Conservation (phyloP, 108 stramenopile species). For the Seminavis robusta region DNA sequence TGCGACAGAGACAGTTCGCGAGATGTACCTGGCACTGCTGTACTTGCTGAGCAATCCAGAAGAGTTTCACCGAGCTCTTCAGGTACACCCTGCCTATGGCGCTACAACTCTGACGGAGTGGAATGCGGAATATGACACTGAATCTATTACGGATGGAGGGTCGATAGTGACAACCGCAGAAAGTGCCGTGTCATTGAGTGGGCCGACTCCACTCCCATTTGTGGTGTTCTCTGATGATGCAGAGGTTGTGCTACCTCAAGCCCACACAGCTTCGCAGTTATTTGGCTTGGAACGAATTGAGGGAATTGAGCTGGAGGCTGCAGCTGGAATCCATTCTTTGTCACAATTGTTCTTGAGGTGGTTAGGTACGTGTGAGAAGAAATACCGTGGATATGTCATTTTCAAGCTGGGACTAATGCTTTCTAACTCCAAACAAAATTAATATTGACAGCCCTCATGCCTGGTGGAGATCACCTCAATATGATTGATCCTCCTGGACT, state of each 20-base stretch:
- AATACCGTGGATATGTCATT: background rate
- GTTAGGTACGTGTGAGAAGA: conserved; percentile 38
- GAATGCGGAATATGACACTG: conserved; percentile 68
- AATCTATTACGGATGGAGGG: conserved; percentile 11
- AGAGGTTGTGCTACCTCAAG: conserved; percentile 84
- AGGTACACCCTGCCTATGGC: conserved; percentile 36
- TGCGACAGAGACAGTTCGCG: conserved; percentile 68
- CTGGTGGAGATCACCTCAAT: conserved; percentile 86
- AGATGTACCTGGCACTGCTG: conserved; percentile 67
- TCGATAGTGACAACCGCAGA: conserved; percentile 1
- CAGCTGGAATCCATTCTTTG: conserved; percentile 70
- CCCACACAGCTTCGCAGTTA: conserved; percentile 81
- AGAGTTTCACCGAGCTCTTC: conserved; percentile 70
- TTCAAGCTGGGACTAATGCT: background rate
- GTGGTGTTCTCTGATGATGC: conserved; percentile 82
- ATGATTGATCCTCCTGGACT: conserved; percentile 84
- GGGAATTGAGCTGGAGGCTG: conserved; percentile 87
- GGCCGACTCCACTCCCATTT: conserved; percentile 61
- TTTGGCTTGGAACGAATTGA: conserved; percentile 80
- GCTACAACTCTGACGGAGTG: conserved; percentile 55
- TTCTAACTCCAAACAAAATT: background rate
- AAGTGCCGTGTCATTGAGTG: background rate
- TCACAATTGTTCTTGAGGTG: conserved; percentile 79
- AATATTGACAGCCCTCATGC: conserved; percentile 64
- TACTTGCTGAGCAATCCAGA: conserved; percentile 71